phyloP scores from a whole-genome alignment of 306 rosid genomes.

The Aeschynomene evenia region DNA sequence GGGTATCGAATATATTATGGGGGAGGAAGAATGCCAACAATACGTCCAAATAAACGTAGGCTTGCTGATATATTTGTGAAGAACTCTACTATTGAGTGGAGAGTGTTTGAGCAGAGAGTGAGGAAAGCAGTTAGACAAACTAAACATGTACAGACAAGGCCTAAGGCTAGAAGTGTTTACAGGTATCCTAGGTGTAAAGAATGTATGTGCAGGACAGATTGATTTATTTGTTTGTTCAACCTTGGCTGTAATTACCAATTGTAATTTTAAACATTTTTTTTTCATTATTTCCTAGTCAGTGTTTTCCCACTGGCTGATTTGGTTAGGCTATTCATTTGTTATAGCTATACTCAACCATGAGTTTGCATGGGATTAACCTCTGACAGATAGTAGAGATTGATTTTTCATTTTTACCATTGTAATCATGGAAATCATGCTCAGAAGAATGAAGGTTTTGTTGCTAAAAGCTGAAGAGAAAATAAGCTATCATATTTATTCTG shows the following conservation, averaged over 20 bases:
- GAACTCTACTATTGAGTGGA: slow-evolving; percentile 89
- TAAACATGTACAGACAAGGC: slow-evolving; percentile 83
- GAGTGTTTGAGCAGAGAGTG: slow-evolving; percentile 87
- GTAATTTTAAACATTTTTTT: slow-evolving; percentile 32
- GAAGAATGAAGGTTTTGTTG: neutral
- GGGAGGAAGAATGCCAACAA: slow-evolving; percentile 87
- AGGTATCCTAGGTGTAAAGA: slow-evolving; percentile 91
- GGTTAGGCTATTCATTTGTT: neutral
- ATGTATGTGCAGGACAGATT: slow-evolving; percentile 81
- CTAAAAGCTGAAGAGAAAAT: neutral
- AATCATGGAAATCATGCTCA: neutral
- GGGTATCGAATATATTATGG: slow-evolving; percentile 91
- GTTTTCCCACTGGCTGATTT: neutral
- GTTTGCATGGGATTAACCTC: neutral
- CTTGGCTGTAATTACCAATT: slow-evolving; percentile 20
- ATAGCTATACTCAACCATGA: neutral
- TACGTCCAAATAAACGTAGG: slow-evolving; percentile 95
- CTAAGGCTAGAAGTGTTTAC: slow-evolving; percentile 88
- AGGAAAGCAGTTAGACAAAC: slow-evolving; percentile 97
- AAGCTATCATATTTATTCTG: too few species aligned
- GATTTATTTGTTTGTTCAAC: slow-evolving; percentile 19
- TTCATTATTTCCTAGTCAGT: slow-evolving; percentile 24
- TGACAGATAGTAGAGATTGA: neutral
- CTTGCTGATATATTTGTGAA: slow-evolving; percentile 71
- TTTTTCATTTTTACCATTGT: neutral